A percentile compares a stretch with the other conserved stretches of the same genome.
phyloP scores from a whole-genome alignment of 176 grass and related monocot genomes.

The Zizania latifolia region DNA sequence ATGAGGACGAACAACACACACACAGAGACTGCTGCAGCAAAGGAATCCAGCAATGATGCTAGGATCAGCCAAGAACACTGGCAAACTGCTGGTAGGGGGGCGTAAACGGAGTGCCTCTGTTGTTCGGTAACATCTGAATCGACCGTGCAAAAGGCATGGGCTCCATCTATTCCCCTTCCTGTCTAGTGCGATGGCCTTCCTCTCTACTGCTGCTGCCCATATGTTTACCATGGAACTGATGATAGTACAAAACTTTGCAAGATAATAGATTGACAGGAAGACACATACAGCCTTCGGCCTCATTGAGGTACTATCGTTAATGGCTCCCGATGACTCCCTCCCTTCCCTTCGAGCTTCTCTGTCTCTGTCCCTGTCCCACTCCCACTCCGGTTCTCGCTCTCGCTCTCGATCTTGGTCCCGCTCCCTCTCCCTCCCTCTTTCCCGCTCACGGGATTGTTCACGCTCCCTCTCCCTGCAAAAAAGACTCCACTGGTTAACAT shows the following conservation, averaged over 20 bases:
- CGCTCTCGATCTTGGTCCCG: neutral
- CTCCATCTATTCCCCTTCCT: conserved; percentile 14
- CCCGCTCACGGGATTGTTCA: conserved; percentile 37
- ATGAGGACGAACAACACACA: neutral
- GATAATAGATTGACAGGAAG: conserved; percentile 54
- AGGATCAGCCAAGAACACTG: conserved; percentile 9
- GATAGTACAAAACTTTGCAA: conserved; percentile 54
- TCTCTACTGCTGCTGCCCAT: conserved; percentile 3
- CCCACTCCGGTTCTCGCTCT: conserved; percentile 8
- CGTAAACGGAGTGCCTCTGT: conserved; percentile 24
- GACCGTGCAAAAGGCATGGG: conserved; percentile 20
- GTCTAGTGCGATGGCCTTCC: neutral
- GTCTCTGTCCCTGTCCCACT: conserved; percentile 30
- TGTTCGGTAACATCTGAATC: conserved; percentile 29
- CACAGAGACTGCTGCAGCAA: no score
- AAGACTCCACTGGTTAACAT: neutral
- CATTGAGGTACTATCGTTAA: conserved; percentile 47
- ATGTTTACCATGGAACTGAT: conserved; percentile 32
- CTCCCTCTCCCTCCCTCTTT: no score
- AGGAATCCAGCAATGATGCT: no score
- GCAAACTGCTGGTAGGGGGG: neutral
- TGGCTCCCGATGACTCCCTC: conserved; percentile 35
- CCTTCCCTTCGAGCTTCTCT: conserved; percentile 46
- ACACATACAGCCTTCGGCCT: conserved; percentile 62
- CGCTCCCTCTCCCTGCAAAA: conserved; percentile 49